Percentiles rank a stretch among this genome's conserved stretches.
phyloP scores from a whole-genome alignment of 2,329 filamentous ascomycete genomes.

The Scopulariopsis brevicaulis region DNA sequence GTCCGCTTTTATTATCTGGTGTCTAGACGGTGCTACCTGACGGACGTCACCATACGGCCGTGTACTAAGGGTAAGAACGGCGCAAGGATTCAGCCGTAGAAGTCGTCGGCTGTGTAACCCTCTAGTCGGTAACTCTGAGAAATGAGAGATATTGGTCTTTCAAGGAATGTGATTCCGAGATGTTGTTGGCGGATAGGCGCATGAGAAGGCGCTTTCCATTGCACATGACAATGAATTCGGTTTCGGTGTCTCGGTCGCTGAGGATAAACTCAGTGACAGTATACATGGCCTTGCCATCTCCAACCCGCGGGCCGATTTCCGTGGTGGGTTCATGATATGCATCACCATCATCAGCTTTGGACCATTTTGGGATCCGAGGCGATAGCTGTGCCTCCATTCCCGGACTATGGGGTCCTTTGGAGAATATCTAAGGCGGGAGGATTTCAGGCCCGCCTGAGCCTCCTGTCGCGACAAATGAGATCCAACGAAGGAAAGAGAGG shows the following conservation, averaged over 20 bases:
- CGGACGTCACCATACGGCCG: background rate
- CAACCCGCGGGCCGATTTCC: background rate
- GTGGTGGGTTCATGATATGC: background rate
- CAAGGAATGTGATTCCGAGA: constrained; percentile 9
- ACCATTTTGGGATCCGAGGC: background rate
- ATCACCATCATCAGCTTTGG: background rate
- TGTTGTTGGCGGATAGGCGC: constrained; percentile 8
- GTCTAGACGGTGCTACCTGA: no score
- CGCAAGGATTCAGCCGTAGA: constrained; percentile 11
- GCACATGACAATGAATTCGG: constrained; percentile 10
- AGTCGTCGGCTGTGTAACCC: constrained; percentile 12
- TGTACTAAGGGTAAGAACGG: constrained; percentile 9
- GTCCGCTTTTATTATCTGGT: no score
- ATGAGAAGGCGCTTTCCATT: constrained; percentile 9
- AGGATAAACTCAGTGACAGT: constrained; percentile 8
- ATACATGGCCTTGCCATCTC: constrained; percentile 6
- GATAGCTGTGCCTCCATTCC: background rate
- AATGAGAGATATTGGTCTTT: constrained; percentile 12
- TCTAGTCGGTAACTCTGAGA: constrained; percentile 11
- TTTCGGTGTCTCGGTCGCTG: constrained; percentile 7
- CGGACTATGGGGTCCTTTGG: background rate
- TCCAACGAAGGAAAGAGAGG: background rate
- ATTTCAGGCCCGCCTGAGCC: no score
- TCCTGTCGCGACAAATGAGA: background rate
- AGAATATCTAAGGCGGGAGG: background rate